phyloP scores from a whole-genome alignment of 306 rosid species.

The Cicer chorassanicum region DNA sequence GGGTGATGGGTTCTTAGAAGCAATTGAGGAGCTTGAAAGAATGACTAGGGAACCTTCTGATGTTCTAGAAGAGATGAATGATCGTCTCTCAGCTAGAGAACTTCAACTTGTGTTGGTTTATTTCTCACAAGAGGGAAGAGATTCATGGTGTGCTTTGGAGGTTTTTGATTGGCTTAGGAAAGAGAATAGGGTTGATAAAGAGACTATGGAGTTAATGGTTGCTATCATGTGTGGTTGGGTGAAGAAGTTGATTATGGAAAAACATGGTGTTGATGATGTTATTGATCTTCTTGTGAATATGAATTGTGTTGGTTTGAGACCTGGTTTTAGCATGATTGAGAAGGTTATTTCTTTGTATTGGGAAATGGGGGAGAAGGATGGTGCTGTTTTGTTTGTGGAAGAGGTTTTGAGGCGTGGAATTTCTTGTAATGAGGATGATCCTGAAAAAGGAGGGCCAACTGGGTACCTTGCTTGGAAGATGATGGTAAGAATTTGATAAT shows the following conservation, averaged over 20 bases:
- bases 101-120: conserved; percentile 89
- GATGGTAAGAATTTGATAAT: conserved; percentile 67
- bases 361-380: conserved; percentile 88
- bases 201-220: conserved; percentile 98
- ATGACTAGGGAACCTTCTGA: conserved; percentile 98
- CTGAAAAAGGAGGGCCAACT: conserved; percentile 85
- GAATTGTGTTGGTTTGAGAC: conserved; percentile 95
- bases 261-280: conserved; percentile 70
- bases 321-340: conserved; percentile 92
- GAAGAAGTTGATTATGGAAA: conserved; percentile 76
- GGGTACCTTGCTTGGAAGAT: conserved; percentile 99
- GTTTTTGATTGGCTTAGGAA: conserved; percentile 97
- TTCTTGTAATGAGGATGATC: conserved; percentile 53
- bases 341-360: conserved; percentile 93
- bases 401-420: conserved; percentile 79
- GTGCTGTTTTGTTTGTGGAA: conserved; percentile 69
- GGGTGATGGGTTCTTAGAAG: conserved; percentile 93
- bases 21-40: conserved; percentile 90
- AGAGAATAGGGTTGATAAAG: conserved; percentile 92
- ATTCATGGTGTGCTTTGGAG: conserved; percentile 97
- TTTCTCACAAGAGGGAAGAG: conserved; percentile 96
- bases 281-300: conserved; percentile 92
- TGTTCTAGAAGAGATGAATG: conserved; percentile 91
- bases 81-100: conserved; percentile 85
- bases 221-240: conserved; percentile 92